A percentile compares a stretch with the other conserved stretches of the same genome.
Evolutionary conservation across 2,329 filamentous ascomycete genomes (phyloP).

Genomic region (Chrysosporium queenslandicum): DNA sequence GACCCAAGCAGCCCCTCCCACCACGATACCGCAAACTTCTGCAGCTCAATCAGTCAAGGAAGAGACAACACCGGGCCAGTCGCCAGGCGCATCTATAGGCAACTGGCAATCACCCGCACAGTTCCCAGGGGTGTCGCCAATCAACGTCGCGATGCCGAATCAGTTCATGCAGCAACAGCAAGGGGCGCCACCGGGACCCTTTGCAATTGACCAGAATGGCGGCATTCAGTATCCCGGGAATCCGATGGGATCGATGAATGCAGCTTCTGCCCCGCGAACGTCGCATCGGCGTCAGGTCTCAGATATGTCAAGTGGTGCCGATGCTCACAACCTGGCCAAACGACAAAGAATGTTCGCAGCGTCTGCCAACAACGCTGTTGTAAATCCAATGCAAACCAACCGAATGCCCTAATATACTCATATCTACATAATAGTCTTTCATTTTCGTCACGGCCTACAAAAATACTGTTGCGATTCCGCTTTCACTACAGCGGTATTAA

Average conservation of each 20-base stretch:
- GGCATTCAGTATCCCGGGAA: slow-evolving; percentile 17
- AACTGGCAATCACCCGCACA: slow-evolving; percentile 56
- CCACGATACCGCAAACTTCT: slow-evolving; percentile 43
- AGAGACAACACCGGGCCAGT: slow-evolving; percentile 53
- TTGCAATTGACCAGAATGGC: slow-evolving; percentile 16
- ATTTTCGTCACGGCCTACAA: neutral
- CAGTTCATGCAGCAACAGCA: slow-evolving; percentile 28
- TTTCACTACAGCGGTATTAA: neutral
- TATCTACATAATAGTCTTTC: neutral
- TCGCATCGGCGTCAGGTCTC: slow-evolving; percentile 50
- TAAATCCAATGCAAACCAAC: slow-evolving; percentile 42
- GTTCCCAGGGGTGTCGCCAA: slow-evolving; percentile 49
- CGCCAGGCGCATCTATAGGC: slow-evolving; percentile 47
- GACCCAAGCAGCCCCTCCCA: slow-evolving; percentile 31
- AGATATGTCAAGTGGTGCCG: slow-evolving; percentile 48
- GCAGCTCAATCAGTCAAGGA: slow-evolving; percentile 50
- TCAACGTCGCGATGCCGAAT: slow-evolving; percentile 39
- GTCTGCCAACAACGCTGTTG: slow-evolving; percentile 31
- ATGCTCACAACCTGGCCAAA: slow-evolving; percentile 45
- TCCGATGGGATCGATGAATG: slow-evolving; percentile 20
- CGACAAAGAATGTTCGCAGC: slow-evolving; percentile 49
- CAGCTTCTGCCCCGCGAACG: slow-evolving; percentile 15
- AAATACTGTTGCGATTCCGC: neutral
- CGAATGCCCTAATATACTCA: slow-evolving; percentile 20
- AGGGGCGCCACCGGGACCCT: slow-evolving; percentile 1